Conservation (phyloP, 768 basidiomycete species). For the Serendipita vermifera region DNA sequence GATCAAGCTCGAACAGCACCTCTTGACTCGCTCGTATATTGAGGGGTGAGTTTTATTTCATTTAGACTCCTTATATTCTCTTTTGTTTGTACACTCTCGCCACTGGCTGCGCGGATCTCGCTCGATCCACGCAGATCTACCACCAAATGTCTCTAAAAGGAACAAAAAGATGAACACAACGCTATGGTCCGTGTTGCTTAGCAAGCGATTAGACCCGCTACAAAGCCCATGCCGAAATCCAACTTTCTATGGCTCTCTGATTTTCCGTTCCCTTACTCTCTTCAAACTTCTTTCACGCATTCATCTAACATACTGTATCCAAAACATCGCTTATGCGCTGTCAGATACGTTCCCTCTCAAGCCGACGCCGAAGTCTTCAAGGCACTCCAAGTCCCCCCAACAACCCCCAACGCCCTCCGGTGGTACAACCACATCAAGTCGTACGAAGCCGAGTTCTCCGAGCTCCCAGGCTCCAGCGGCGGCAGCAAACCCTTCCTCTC, state of each 20-base stretch:
- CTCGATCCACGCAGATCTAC: not conserved
- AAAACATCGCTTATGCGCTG: conserved; percentile 11
- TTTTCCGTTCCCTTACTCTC: conserved; percentile 15
- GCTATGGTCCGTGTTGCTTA: conserved; percentile 98
- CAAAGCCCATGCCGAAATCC: conserved; percentile 55
- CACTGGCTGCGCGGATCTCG: too few species aligned
- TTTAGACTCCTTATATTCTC: conserved; percentile 5
- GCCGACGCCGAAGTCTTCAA: conserved; percentile 90
- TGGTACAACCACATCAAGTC: conserved; percentile 96
- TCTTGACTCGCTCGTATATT: conserved; percentile 74
- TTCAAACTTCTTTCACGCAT: too few species aligned
- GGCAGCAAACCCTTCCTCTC: conserved; percentile 64
- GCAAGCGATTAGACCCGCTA: conserved; percentile 82
- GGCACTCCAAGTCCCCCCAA: conserved; percentile 53
- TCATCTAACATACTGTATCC: not conserved
- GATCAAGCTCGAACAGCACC: conserved; percentile 69
- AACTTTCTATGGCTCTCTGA: conserved; percentile 63
- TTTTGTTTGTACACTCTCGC: conserved; percentile 18
- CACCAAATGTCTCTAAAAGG: not conserved
- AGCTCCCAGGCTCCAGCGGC: conserved; percentile 73
- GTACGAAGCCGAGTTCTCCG: conserved; percentile 60
- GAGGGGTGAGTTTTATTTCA: conserved; percentile 60
- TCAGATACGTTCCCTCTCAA: conserved; percentile 82
- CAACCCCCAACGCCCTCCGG: conserved; percentile 56
- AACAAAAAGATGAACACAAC: conserved; percentile 44